Evolutionary conservation across 192 early-diverging fungal genomes (phyloP), one percentile per base, ranked within the genome.

Genomic region (Backusella macrospora): DNA sequence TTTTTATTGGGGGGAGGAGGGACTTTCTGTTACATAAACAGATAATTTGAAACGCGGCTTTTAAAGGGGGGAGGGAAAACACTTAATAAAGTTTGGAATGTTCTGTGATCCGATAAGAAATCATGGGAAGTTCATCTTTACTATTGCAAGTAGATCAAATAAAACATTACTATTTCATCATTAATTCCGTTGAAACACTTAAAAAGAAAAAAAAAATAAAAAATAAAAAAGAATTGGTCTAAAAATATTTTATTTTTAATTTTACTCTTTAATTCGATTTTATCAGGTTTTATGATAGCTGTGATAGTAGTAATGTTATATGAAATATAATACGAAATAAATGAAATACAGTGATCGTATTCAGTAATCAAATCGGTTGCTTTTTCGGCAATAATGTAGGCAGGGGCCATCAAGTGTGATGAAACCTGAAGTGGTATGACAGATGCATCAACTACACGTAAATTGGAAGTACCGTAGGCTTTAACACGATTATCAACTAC

Each of bases 401-500:
- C 23, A 21, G 62, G 29, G 49, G 73, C 68, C 59, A 71, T 55
- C 59, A 71, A 34, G 40, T 73, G 62, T 13, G 62, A 52, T 26
- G 55, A 46, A 73, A 68, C 68, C 21, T 42, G 68, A 62, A 71
- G 43, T 70, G 75, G 78, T 6, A 76, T 70, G 14, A 80, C 66
- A 18, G 74, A 76, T 44, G 75, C 74, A 76, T 80, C 78, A 7
- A 76, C 73, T n/a, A 80, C 68, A 23, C 74, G 70, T 37, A 80
- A 65, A 34, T 71, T 74, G 3, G 47, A 55, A n/a, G 70, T 74
- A 29, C 78, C 78, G 13, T 71, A 63, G 34, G 73, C 71, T 37
- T 62, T 43, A 29, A 80, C 70, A 47, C 70, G 67, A 12, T 70
- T 46, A 29, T 80, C 78, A 45, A 80, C 71, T 7, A 66, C 78